Evolutionary conservation across 192 early-diverging fungal genomes (phyloP).

Genomic region (Powellomyces hirtus): DNA sequence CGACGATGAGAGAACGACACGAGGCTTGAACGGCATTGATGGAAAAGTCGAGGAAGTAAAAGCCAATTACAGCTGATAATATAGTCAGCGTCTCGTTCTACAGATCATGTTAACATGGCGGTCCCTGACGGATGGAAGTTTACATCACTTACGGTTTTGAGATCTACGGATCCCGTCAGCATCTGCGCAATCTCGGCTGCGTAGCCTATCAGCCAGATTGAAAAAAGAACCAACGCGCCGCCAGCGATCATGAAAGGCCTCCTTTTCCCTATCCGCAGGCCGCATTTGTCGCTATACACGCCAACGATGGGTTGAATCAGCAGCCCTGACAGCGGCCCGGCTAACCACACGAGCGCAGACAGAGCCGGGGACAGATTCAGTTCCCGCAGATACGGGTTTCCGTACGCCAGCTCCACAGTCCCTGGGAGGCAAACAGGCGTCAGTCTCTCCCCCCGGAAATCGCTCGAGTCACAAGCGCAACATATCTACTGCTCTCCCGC

Average conservation of each 20-base stretch:
- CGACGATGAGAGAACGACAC: constrained; percentile 82
- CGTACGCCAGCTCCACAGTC: constrained; percentile 76
- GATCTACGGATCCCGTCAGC: constrained; percentile 7
- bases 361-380: constrained; percentile 79
- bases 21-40: constrained; percentile 86
- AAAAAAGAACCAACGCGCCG: constrained; percentile 59
- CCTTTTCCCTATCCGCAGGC: constrained; percentile 69
- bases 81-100: constrained; percentile 46
- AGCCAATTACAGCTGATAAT: constrained; percentile 71
- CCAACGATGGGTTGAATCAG: constrained; percentile 77
- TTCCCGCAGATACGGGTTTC: constrained; percentile 82
- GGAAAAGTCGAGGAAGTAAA: constrained; percentile 92
- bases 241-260: constrained; percentile 81
- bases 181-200: constrained; percentile 55
- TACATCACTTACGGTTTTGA: not conserved
- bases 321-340: constrained; percentile 74
- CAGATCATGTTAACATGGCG: not conserved
- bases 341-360: constrained; percentile 92
- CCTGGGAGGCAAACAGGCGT: constrained; percentile 34
- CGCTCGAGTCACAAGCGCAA: too few relatives aligned
- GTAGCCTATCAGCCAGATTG: constrained; percentile 73
- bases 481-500: constrained; percentile 8
- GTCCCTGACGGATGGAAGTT: not conserved
- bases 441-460: not conserved
- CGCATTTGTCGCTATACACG: constrained; percentile 75